Evolutionary conservation across 2,329 filamentous ascomycete genomes (phyloP), one percentile per base, ranked within the genome.

Genomic region (Fusarium stilboides): DNA sequence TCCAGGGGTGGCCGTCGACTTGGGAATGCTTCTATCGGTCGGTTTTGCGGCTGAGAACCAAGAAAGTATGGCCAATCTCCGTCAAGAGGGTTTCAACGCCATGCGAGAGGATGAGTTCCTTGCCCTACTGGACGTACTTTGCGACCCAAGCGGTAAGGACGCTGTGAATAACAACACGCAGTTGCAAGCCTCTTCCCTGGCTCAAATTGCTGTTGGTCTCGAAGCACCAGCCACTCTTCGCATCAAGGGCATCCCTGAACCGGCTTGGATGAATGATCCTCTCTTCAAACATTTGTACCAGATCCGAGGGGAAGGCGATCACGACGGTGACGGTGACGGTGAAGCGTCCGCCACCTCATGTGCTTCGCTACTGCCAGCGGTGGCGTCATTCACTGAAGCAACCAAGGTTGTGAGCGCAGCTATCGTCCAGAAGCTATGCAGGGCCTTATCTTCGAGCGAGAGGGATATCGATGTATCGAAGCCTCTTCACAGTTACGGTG

Each of bases 1-100:
- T 19, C 15, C 33, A 3, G 77, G 82, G 4, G 79, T 83, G 0
- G 82, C 82, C 1, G 78, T 91, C 3, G 83, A 89, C 69, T 77
- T 90, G 15, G 86, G 86, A 0, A 81, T 82, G 2, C 81, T 90
- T 10, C 79, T 79, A 0, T 84, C 83, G 61, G 80, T 83, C 1
- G 85, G 85, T 4, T 86, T 86, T 70, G 76, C 87, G 3, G 83
- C 84, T 2, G 82, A 85, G 59, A 83, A 84, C 58, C 79, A 79
- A 6, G 45, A 50, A 33, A 37, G 42, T 1, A 46, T 59, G 42
- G 33, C 43, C 5, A 36, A 58, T 15, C 55, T 63, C 5, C 37
- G 45, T 3, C 46, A 59, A 44, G 40, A 51, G 14, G 40, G 57
- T 5, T 57, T 57, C 20, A 50, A 51, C 17, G 39, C 50, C 12